A percentile compares a stretch with the other conserved stretches of the same genome.
Conservation (phyloP, 768 basidiomycete genomes). For the Suillus discolor region DNA sequence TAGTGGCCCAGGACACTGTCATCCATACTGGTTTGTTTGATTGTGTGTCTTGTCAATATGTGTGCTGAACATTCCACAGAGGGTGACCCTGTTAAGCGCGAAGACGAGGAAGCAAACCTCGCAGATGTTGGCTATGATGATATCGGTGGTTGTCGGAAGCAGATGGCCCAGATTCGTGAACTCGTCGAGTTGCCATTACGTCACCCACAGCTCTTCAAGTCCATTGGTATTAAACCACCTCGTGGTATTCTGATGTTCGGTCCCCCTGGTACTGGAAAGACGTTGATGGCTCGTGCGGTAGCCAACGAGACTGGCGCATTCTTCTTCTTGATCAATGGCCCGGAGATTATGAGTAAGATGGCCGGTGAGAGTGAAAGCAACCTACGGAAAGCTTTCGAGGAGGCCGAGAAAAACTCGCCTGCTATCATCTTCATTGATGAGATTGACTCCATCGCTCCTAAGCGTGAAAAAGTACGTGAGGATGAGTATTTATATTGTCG, state of each 20-base stretch:
- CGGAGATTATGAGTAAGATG: constrained; percentile 99
- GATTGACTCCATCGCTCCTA: constrained; percentile 98
- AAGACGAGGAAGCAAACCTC: constrained; percentile 97
- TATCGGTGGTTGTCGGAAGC: constrained; percentile 98
- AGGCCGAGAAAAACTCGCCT: constrained; percentile 99
- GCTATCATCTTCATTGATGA: constrained; percentile 99
- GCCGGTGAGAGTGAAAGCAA: constrained; percentile 98
- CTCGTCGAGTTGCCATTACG: constrained; percentile 97
- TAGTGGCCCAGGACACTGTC: constrained; percentile 98
- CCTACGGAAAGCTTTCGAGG: constrained; percentile 97
- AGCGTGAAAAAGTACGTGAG: constrained; percentile 89
- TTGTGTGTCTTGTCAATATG: neutral
- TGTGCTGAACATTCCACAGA: constrained; percentile 47
- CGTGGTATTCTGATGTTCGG: constrained; percentile 99
- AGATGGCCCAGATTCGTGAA: constrained; percentile 99
- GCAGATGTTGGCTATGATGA: constrained; percentile 99
- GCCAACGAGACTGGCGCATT: constrained; percentile 99
- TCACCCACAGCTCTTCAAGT: constrained; percentile 99
- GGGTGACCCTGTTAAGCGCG: constrained; percentile 98
- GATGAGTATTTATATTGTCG: neutral
- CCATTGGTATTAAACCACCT: constrained; percentile 99
- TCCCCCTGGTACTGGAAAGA: constrained; percentile 99
- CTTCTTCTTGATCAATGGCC: constrained; percentile 99
- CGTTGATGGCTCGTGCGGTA: constrained; percentile 98
- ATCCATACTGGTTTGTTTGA: constrained; percentile 74